Base-by-base conservation (phyloP, 768 basidiomycete genomes). In the Leccinellum albellum region DNA sequence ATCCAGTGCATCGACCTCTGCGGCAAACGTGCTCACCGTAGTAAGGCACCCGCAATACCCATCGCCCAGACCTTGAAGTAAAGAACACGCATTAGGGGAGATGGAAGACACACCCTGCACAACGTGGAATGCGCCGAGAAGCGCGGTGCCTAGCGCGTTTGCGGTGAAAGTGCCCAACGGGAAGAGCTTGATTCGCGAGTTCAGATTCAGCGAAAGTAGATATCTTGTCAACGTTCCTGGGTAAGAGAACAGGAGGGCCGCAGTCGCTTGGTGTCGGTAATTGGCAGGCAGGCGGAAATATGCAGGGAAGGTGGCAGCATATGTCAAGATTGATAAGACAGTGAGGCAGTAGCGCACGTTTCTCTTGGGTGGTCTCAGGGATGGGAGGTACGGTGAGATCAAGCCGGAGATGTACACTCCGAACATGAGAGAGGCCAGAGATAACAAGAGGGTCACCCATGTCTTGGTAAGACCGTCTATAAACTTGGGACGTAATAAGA, bases 1-100 rank as follows among this genome's bases (percentile, higher is more conserved):
- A 44, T 75, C 71, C 58, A 94, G 74, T 42, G 81, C 80, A 32
- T 77, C 73, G 21, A 91, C 69, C 69, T 99, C 97, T 9, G 86
- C 86, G 2, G 85, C 88, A 66, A 98, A 96, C 17, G 95, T 98
- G 70, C 90, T 93, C 63, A 99, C 82, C 1, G 97, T 99, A 2
- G 89, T 95, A 63, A 98, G 77, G 74, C 93, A 94, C 12, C 94
- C 97, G 68, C 95, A 98, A 68, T 93, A 98, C 7, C 97, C 97
- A 68, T 98, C 93, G 23, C 79, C 77, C 35, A 98, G 73, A 1
- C 93, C 95, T 66, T 91, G 87, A 42, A 98, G 71, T 20, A 92
- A 76, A 24, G 82, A 78, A 67, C 95, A 97, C 32, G 82, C 78
- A 57, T 78, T 73, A 21, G 72, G 68, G 2, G 86, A 81, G 23